Evolutionary conservation across 2,329 filamentous ascomycete genomes (phyloP).

Genomic region (Hymenoscyphus fraxineus): DNA sequence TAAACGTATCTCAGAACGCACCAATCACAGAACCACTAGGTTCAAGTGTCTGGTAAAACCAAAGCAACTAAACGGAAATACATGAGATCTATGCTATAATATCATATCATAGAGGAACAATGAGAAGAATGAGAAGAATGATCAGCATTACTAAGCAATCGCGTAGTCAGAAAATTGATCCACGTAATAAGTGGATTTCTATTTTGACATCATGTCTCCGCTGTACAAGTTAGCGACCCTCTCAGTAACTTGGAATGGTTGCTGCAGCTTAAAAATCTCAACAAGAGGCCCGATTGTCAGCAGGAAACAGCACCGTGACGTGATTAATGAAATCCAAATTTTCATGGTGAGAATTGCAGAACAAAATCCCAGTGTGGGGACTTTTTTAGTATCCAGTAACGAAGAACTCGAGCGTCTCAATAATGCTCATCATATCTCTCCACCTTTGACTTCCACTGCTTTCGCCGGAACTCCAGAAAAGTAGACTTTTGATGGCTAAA

Average conservation of each 20-base stretch:
- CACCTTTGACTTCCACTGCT: not conserved
- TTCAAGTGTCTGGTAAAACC: not conserved
- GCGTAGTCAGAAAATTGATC: not conserved
- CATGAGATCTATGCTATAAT: not conserved
- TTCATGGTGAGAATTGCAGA: not conserved
- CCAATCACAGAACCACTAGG: not conserved
- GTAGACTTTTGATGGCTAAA: not conserved
- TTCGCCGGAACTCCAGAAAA: not conserved
- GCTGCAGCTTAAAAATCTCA: not conserved
- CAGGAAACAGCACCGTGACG: not conserved
- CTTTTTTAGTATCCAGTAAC: not conserved
- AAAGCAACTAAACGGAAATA: not conserved
- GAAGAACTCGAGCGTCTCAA: not conserved
- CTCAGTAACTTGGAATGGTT: not conserved
- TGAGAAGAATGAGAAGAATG: not conserved
- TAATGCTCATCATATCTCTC: not conserved
- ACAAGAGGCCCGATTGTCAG: not conserved
- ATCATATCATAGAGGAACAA: not conserved
- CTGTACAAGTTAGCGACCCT: not conserved
- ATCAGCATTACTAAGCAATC: not conserved
- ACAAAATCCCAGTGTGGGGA: not conserved
- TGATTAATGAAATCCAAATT: not conserved
- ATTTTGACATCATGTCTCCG: conserved; percentile 1
- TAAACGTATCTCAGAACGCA: not conserved
- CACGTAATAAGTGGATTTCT: not conserved